Base-by-base conservation (phyloP, 768 basidiomycete genomes). In the Boletus subparvulus region DNA sequence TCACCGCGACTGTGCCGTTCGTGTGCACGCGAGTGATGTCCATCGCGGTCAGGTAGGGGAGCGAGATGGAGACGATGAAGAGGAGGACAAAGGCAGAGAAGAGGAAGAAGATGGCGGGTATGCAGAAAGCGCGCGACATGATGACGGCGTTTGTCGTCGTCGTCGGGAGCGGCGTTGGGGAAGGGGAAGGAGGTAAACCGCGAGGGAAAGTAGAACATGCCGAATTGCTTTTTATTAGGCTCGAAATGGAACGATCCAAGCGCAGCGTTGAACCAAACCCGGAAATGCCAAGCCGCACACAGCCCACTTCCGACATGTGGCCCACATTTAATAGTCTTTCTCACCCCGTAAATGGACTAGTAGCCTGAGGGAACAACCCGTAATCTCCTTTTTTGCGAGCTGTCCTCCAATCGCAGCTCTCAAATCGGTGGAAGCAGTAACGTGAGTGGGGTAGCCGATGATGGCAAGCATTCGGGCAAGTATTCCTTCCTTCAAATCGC, bases 1-100 rank as follows among this genome's bases (percentile, higher is more conserved):
- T 45, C 19, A 64, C 58, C 56, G 72, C 54, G 50, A 61, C 56
- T 40, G 75, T 17, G 56, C 73, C 42, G 24, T 64, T 73, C 52
- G 85, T 83, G 51, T 81, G 78, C 12, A 81, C 77, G 30, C 88
- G 84, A 14, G 80, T 77, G 64, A 92, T 76, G 70, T 90, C 89
- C 61, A 90, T 74, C 0, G 79, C 82, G 19, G 84, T 76, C 21
- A 92, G 76, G 72, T 74, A 84, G 1, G 90, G 90, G 4, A 90
- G 74, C 16, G 89, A 91, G 47, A 92, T 77, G 13, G 88, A 84
- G 33, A 84, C 81, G 59, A 91, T 73, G 66, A 90, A 75, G 61
- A 80, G 81, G 59, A 91, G 80, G 2, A 86, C 78, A 55, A 90
- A 80, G 28, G 90, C 88, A 43, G 69, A 73, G 63, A 82, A 74